Evolutionary conservation across 2,329 filamentous ascomycete genomes (phyloP), one percentile per base, ranked within the genome.

Genomic region (Alternaria longipes): DNA sequence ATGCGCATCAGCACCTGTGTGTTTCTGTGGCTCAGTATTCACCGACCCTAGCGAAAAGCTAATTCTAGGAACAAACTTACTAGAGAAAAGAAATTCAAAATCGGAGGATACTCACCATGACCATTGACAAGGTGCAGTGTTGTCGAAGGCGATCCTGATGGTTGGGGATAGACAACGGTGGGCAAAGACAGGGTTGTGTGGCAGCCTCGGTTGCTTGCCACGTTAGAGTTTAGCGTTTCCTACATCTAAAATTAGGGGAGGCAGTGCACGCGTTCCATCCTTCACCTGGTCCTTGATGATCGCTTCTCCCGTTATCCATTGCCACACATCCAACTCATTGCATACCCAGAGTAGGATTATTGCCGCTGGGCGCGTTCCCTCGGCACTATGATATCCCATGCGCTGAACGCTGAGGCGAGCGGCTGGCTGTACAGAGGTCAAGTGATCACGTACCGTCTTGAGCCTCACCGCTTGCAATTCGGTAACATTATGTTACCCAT

Each of bases 171-270:
- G 26, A 42, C 46, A 9, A 38, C 14, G 51, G 46, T 22, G 28
- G 22, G 53, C 47, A 34, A 47, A 42, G 44, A 57, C 62, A 65
- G 54, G 66, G 65, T 58, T 46, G 30, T 49, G 62, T 42, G 11
- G 32, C 20, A 42, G 30, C 62, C 64, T 69, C 63, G 63, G 63
- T 49, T 67, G 49, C 61, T 62, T 58, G 56, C 38, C 50, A 34
- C 54, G 18, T 41, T 57, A 9, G 22, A 18, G 30, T 38, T 58
- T 49, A 46, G 60, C 40, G 67, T 52, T 62, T 30, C 54, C 30
- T 53, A 22, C 18, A 44, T 57, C 70, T 70, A 74, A 70, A 72
- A 67, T 69, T 75, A 75, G 71, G 61, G 32, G 69, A 67, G 70
- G 71, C 71, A 69, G 70, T 75, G 69, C 70, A 67, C 59, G 54